A percentile compares a stretch with the other conserved stretches of the same genome.
These are phyloP conservation scores for Rhizopogon rudus DNA, from an alignment of 768 basidiomycete genomes.

Conservation along the genomic window DNA sequence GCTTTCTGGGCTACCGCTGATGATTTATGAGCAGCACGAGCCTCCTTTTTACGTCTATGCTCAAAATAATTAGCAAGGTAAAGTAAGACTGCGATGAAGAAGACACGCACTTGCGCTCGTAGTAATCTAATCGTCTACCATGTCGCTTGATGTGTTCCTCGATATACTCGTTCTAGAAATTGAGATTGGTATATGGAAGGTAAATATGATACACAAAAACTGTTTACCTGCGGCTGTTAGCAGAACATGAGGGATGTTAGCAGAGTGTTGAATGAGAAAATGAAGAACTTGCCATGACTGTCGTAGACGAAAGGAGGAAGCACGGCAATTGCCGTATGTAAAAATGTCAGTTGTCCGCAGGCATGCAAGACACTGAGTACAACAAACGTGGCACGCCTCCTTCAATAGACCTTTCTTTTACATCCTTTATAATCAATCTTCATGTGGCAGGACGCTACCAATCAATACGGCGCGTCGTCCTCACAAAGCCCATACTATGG, in stretches of 20 bases:
- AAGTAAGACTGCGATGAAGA: background rate
- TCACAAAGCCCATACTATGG: slow-evolving; percentile 58
- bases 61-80: background rate
- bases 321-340: slow-evolving; percentile 23
- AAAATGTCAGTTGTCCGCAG: background rate
- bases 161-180: slow-evolving; percentile 91
- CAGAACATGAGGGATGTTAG: slow-evolving; percentile 10
- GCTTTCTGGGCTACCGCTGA: slow-evolving; percentile 89
- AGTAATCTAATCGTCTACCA: slow-evolving; percentile 93
- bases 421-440: background rate
- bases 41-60: slow-evolving; percentile 74
- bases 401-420: background rate
- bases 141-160: slow-evolving; percentile 98
- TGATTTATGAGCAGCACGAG: slow-evolving; percentile 67
- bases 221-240: slow-evolving; percentile 60
- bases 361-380: background rate
- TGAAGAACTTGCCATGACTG: slow-evolving; percentile 22
- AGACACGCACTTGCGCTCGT: slow-evolving; percentile 80
- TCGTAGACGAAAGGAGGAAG: slow-evolving; percentile 1
- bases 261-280: background rate
- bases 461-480: slow-evolving; percentile 48
- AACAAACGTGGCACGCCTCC: background rate
- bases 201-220: background rate
- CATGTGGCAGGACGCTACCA: slow-evolving; percentile 76
- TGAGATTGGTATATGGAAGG: slow-evolving; percentile 4